Evolutionary conservation across 805 yeast species (phyloP).

Genomic region (Metschnikowia hibisci): DNA sequence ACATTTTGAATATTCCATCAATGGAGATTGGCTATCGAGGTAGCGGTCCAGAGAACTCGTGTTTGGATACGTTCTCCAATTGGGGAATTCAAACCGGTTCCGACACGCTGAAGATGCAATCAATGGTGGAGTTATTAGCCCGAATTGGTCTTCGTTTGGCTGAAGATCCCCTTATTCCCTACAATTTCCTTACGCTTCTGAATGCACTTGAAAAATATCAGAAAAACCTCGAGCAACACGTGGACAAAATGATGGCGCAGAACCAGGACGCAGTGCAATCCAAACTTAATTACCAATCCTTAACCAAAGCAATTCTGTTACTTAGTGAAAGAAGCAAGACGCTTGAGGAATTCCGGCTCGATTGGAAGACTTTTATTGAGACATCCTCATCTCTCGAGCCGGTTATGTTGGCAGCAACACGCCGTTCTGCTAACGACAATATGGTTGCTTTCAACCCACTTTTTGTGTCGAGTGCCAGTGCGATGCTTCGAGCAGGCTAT

Average conservation of each 20-base stretch:
- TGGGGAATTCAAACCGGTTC: slow-evolving; percentile 52
- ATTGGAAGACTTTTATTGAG: slow-evolving; percentile 53
- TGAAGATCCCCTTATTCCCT: slow-evolving; percentile 77
- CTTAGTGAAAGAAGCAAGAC: slow-evolving; percentile 35
- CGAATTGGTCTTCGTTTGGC: slow-evolving; percentile 53
- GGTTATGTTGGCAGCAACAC: slow-evolving; percentile 59
- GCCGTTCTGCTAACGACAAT: slow-evolving; percentile 81
- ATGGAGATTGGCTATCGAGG: slow-evolving; percentile 50
- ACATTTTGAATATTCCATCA: slow-evolving; percentile 65
- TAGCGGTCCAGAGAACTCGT: slow-evolving; percentile 46
- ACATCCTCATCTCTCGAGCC: slow-evolving; percentile 61
- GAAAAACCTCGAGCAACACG: slow-evolving; percentile 44
- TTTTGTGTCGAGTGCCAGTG: slow-evolving; percentile 44
- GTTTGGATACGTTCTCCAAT: slow-evolving; percentile 61
- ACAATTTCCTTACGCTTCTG: slow-evolving; percentile 48
- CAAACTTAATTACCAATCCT: slow-evolving; percentile 22
- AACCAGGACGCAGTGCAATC: slow-evolving; percentile 12
- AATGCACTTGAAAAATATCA: slow-evolving; percentile 40
- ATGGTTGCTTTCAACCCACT: slow-evolving; percentile 52
- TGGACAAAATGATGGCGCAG: slow-evolving; percentile 12
- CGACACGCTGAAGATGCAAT: slow-evolving; percentile 50
- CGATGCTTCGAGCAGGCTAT: slow-evolving; percentile 58
- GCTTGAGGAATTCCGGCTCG: slow-evolving; percentile 52
- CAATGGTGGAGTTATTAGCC: slow-evolving; percentile 54
- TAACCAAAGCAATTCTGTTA: slow-evolving; percentile 22